These are phyloP conservation scores for Bipolaris cookei DNA, from an alignment of 2,329 filamentous ascomycete species.

Conservation along the genomic window DNA sequence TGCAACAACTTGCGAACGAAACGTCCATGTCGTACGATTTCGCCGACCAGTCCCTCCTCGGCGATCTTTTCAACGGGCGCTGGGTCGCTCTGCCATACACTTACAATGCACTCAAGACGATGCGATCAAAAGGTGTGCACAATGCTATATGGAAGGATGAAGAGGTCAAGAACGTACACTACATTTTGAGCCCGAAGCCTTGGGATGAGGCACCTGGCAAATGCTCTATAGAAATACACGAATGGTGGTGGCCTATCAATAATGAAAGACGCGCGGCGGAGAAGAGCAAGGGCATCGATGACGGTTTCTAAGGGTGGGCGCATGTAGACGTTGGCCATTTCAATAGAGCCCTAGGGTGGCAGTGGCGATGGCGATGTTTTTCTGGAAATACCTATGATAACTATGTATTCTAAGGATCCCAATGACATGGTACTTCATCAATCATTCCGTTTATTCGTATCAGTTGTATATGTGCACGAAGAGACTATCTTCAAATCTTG, in stretches of 20 bases:
- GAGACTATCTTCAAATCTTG: slow-evolving; percentile 31
- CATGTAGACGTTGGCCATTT: background rate
- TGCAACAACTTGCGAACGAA: slow-evolving; percentile 54
- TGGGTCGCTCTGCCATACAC: slow-evolving; percentile 66
- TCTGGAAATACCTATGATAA: background rate
- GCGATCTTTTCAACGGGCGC: slow-evolving; percentile 63
- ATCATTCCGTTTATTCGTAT: background rate
- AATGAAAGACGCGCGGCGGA: slow-evolving; percentile 58
- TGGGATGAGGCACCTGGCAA: slow-evolving; percentile 63
- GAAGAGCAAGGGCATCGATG: slow-evolving; percentile 55
- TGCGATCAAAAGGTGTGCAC: slow-evolving; percentile 63
- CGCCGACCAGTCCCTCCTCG: slow-evolving; percentile 64
- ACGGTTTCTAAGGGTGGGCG: slow-evolving; percentile 56
- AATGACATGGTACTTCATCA: slow-evolving; percentile 2
- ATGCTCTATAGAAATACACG: slow-evolving; percentile 57
- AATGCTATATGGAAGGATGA: slow-evolving; percentile 66
- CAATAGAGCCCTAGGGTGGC: background rate
- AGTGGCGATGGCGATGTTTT: background rate
- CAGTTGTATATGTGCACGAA: background rate
- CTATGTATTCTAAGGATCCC: background rate
- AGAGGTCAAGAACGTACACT: slow-evolving; percentile 68
- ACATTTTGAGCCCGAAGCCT: slow-evolving; percentile 66
- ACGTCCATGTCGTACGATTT: slow-evolving; percentile 63
- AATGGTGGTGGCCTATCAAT: slow-evolving; percentile 65
- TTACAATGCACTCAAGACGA: slow-evolving; percentile 68